Evolutionary conservation across 2,329 filamentous ascomycete genomes (phyloP).

Genomic region (Albophoma yamanashiensis): DNA sequence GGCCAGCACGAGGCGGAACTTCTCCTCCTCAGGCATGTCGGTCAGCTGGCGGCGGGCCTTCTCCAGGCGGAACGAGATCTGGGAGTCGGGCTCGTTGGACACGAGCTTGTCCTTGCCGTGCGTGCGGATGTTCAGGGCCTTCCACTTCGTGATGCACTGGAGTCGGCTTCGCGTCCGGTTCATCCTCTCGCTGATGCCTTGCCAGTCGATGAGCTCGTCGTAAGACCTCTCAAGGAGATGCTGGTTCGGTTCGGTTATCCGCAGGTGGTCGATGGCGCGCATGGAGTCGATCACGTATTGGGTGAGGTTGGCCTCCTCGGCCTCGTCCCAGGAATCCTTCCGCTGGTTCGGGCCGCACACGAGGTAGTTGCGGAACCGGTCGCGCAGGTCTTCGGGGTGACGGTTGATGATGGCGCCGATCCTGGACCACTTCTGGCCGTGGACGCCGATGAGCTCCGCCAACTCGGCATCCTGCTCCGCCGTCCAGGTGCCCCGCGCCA

Average conservation of each 20-base stretch:
- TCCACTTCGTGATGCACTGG: slow-evolving; percentile 62
- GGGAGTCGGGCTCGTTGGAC: slow-evolving; percentile 19
- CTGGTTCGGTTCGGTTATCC: slow-evolving; percentile 19
- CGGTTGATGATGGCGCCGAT: slow-evolving; percentile 55
- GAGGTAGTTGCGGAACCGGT: slow-evolving; percentile 60
- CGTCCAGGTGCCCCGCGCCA: slow-evolving; percentile 37
- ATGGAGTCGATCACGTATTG: slow-evolving; percentile 43
- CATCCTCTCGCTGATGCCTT: slow-evolving; percentile 52
- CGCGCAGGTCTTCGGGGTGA: slow-evolving; percentile 53
- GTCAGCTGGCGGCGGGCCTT: slow-evolving; percentile 30
- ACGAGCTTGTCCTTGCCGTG: slow-evolving; percentile 20
- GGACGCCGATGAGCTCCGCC: slow-evolving; percentile 19
- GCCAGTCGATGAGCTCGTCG: slow-evolving; percentile 53
- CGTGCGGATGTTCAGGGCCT: slow-evolving; percentile 27
- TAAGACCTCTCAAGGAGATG: slow-evolving; percentile 27
- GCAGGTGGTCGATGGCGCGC: slow-evolving; percentile 30
- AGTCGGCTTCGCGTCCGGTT: slow-evolving; percentile 49
- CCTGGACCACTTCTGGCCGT: slow-evolving; percentile 45
- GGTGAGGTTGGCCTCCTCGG: slow-evolving; percentile 46
- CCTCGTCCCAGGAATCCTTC: slow-evolving; percentile 46
- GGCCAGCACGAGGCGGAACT: slow-evolving; percentile 29
- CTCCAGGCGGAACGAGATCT: slow-evolving; percentile 30
- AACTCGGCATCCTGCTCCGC: slow-evolving; percentile 25
- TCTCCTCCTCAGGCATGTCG: slow-evolving; percentile 32
- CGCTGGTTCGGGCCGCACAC: slow-evolving; percentile 43